A percentile compares a stretch with the other conserved stretches of the same genome.
Evolutionary conservation across 768 basidiomycete species (phyloP).

Genomic region (Boletus subparvulus): DNA sequence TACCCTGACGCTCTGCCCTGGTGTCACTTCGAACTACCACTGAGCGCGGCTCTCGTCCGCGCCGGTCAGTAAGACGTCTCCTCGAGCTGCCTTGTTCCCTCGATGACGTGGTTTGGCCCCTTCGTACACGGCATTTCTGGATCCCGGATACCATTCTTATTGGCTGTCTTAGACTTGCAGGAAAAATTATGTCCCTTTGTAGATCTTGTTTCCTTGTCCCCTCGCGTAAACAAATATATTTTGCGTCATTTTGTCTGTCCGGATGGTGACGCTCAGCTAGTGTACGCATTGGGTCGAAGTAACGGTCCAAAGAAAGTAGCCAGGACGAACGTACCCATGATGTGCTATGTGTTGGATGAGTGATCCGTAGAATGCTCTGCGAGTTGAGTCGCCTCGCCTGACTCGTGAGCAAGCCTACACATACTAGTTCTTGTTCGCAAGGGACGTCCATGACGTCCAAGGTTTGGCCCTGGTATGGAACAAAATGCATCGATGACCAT

Average conservation of each 20-base stretch:
- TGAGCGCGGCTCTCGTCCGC: not conserved
- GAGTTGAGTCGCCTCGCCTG: not conserved
- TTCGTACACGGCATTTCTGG: not conserved
- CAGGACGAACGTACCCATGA: too few relatives aligned
- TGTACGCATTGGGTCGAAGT: not conserved
- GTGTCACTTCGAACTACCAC: slow-evolving; percentile 16
- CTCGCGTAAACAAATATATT: not conserved
- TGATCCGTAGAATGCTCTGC: too few relatives aligned
- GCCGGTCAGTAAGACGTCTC: not conserved
- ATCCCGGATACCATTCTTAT: not conserved
- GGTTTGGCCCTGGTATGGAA: too few relatives aligned
- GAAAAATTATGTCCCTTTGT: not conserved
- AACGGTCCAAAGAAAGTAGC: not conserved
- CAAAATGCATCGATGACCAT: too few relatives aligned
- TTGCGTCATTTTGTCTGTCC: not conserved
- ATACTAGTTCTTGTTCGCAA: too few relatives aligned
- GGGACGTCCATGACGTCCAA: too few relatives aligned
- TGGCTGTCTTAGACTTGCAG: not conserved
- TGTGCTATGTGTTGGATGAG: too few relatives aligned
- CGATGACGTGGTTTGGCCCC: not conserved
- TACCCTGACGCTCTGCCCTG: slow-evolving; percentile 32
- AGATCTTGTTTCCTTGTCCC: not conserved
- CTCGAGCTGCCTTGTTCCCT: not conserved
- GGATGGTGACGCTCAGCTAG: not conserved
- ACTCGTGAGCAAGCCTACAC: too few relatives aligned